Conservation (phyloP, 805 yeast genomes). For the Barnettozyma vustinii region DNA sequence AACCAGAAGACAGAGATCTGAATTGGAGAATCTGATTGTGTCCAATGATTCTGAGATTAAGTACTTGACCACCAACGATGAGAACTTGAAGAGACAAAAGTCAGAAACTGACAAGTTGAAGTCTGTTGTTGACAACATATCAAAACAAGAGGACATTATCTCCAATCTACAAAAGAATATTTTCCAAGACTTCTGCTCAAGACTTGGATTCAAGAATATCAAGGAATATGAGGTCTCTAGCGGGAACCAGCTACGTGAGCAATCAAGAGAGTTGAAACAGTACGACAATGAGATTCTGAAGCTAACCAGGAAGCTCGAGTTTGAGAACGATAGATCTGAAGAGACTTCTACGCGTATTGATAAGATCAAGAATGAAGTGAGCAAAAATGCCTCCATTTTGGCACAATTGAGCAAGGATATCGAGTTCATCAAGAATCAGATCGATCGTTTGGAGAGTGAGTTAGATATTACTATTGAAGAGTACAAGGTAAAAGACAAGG, state of each 20-base stretch:
- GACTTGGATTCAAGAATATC: conserved; percentile 48
- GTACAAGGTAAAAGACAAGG: conserved; percentile 28
- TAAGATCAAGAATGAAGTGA: conserved; percentile 37
- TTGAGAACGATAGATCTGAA: conserved; percentile 55
- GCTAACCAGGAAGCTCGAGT: conserved; percentile 53
- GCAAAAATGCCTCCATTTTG: conserved; percentile 31
- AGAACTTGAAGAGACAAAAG: conserved; percentile 24
- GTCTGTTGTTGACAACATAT: conserved; percentile 22
- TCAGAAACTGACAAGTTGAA: conserved; percentile 23
- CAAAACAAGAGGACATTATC: conserved; percentile 25
- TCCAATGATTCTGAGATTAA: conserved; percentile 46
- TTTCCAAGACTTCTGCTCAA: conserved; percentile 49
- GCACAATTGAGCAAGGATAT: conserved; percentile 30
- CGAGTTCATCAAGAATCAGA: conserved; percentile 25
- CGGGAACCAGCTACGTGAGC: conserved; percentile 50
- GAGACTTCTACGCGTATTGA: conserved; percentile 45
- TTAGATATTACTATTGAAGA: conserved; percentile 34
- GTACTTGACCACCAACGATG: conserved; percentile 37
- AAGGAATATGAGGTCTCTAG: conserved; percentile 67
- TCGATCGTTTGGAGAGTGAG: conserved; percentile 37
- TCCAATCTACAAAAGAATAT: conserved; percentile 37
- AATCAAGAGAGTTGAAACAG: conserved; percentile 56
- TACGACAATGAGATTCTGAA: conserved; percentile 56
- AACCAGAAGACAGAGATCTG: conserved; percentile 40
- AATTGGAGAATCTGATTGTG: conserved; percentile 37